A percentile compares a stretch with the other conserved stretches of the same genome.
Conservation (phyloP, 768 basidiomycete species). For the Amanita exitialis region DNA sequence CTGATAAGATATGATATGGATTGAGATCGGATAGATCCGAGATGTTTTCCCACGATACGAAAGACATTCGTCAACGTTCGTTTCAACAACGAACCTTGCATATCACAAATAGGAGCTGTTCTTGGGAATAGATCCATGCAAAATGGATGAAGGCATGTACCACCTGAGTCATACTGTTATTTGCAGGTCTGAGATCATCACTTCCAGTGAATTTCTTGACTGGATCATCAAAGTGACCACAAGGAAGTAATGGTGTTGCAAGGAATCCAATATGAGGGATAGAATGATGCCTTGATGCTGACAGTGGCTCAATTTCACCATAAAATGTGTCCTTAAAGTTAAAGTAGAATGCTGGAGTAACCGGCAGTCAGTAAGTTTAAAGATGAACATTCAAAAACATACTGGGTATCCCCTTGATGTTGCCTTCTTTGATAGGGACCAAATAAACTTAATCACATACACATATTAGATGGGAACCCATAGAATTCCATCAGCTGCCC, state of each 20-base stretch:
- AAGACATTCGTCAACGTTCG: no score
- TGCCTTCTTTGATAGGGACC: neutral
- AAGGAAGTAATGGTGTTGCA: conserved; percentile 17
- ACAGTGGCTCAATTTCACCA: neutral
- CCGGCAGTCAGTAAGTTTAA: neutral
- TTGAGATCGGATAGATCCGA: no score
- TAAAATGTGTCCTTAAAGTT: conserved; percentile 1
- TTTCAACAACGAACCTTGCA: conserved; percentile 19
- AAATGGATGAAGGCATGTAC: conserved; percentile 21
- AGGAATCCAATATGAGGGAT: conserved; percentile 13
- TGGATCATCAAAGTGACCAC: conserved; percentile 11
- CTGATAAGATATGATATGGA: no score
- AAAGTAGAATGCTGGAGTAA: neutral
- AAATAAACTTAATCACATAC: neutral
- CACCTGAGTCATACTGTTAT: conserved; percentile 14
- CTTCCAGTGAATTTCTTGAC: conserved; percentile 20
- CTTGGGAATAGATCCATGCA: conserved; percentile 13
- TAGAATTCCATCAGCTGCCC: neutral
- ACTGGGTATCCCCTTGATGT: neutral
- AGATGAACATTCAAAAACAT: neutral
- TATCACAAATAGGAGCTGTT: conserved; percentile 14
- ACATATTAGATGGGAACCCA: neutral
- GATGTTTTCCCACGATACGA: no score
- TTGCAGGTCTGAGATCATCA: conserved; percentile 12
- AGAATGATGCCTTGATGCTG: neutral